phyloP scores from a whole-genome alignment of 2,329 filamentous ascomycete genomes.

The Celoporthe dispersa region DNA sequence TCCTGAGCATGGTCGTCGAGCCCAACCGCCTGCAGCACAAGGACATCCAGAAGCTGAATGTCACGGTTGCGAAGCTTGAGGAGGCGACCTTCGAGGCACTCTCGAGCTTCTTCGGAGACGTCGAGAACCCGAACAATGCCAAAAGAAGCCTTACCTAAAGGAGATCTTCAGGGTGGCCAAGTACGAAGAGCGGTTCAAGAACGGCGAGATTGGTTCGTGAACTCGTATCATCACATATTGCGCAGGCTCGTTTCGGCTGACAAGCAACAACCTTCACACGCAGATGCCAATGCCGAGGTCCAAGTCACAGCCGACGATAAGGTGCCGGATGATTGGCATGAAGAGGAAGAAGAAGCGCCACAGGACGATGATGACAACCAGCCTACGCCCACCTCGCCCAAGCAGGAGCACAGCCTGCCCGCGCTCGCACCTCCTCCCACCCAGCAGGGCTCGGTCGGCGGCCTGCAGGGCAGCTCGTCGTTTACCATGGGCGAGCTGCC shows the following conservation, averaged over 20 bases:
- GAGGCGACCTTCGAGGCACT: constrained; percentile 62
- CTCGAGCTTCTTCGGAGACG: constrained; percentile 62
- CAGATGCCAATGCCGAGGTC: constrained; percentile 53
- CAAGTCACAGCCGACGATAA: constrained; percentile 59
- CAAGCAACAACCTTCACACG: not conserved
- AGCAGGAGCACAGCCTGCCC: constrained; percentile 41
- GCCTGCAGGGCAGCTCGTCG: constrained; percentile 38
- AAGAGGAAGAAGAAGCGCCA: constrained; percentile 46
- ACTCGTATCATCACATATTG: not conserved
- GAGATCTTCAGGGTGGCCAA: constrained; percentile 67
- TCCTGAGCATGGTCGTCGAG: constrained; percentile 60
- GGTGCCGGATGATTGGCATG: constrained; percentile 50
- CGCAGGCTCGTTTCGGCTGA: constrained; percentile 1
- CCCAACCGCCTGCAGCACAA: constrained; percentile 54
- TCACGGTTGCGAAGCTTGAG: constrained; percentile 61
- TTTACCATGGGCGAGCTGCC: constrained; percentile 50
- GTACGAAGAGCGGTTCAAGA: constrained; percentile 59
- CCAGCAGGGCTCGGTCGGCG: constrained; percentile 42
- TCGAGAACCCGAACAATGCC: constrained; percentile 55
- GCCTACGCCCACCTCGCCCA: constrained; percentile 40
- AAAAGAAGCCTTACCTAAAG: constrained; percentile 60
- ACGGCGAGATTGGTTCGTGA: constrained; percentile 60
- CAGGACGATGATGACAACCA: constrained; percentile 51
- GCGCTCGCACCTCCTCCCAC: constrained; percentile 38
- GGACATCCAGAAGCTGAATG: constrained; percentile 56